Conservation (phyloP, 2,329 filamentous ascomycete species). For the Aureobasidium sp. region DNA sequence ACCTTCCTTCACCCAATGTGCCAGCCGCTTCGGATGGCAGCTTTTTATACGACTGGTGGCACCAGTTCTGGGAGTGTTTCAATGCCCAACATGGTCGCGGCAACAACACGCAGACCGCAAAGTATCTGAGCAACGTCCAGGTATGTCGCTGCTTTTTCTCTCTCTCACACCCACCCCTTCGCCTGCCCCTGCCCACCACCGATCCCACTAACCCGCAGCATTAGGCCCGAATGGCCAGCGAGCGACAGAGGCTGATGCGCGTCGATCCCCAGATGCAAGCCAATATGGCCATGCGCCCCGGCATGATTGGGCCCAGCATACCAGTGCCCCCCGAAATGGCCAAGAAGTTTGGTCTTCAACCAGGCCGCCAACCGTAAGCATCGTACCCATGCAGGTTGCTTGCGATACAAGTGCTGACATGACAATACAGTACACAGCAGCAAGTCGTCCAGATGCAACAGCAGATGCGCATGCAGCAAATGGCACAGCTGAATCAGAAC, state of each 20-base stretch:
- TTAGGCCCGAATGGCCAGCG: conserved; percentile 50
- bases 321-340: conserved; percentile 57
- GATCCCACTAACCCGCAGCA: conserved; percentile 29
- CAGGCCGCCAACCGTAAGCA: conserved; percentile 63
- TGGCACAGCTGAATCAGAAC: conserved; percentile 53
- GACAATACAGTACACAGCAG: conserved; percentile 19
- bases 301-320: conserved; percentile 54
- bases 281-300: conserved; percentile 25
- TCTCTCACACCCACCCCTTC: neutral
- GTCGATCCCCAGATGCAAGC: conserved; percentile 17
- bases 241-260: conserved; percentile 15
- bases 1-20: conserved; percentile 68
- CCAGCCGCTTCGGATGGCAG: conserved; percentile 61
- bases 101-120: conserved; percentile 3
- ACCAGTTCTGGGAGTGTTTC: conserved; percentile 94
- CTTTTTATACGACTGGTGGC: conserved; percentile 97
- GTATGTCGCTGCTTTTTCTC: conserved; percentile 4
- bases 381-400: too few species aligned
- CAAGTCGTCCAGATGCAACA: conserved; percentile 56
- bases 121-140: conserved; percentile 9
- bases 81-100: conserved; percentile 59
- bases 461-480: conserved; percentile 50
- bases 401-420: neutral
- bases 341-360: conserved; percentile 63
- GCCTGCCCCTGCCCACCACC: conserved; percentile 22